A percentile compares a stretch with the other conserved stretches of the same genome.
These are phyloP conservation scores for Penicillium oxalicum DNA, from an alignment of 2,329 filamentous ascomycete species.

Conservation along the genomic window DNA sequence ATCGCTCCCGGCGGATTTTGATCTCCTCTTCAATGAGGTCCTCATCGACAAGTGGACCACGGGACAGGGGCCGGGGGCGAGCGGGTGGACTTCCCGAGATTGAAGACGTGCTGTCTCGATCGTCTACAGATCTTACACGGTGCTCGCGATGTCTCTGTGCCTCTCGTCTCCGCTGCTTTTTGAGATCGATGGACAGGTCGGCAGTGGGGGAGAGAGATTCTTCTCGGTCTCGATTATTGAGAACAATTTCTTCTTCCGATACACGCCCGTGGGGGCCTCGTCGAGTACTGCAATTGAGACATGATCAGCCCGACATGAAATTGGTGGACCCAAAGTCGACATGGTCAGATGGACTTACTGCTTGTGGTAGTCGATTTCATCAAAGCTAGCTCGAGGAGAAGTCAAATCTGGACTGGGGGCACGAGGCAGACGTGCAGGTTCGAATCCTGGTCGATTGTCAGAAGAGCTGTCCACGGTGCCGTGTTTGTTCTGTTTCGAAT, in stretches of 20 bases:
- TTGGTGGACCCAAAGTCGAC: no score
- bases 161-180: conserved; percentile 12
- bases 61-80: neutral
- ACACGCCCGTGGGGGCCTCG: conserved; percentile 2
- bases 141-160: conserved; percentile 1
- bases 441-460: conserved; percentile 21
- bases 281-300: no score
- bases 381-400: conserved; percentile 35
- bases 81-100: neutral
- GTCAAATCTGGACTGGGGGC: conserved; percentile 24
- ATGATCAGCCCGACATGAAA: no score
- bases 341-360: conserved; percentile 34
- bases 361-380: conserved; percentile 53
- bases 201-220: conserved; percentile 38
- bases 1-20: conserved; percentile 15
- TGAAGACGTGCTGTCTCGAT: conserved; percentile 4
- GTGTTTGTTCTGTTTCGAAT: neutral
- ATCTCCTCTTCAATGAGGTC: conserved; percentile 6
- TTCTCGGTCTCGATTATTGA: conserved; percentile 32
- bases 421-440: conserved; percentile 21
- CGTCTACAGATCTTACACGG: conserved; percentile 2
- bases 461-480: no score
- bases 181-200: conserved; percentile 20
- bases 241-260: conserved; percentile 23
- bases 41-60: conserved; percentile 5